Percentiles rank a stretch among this genome's conserved stretches.
Evolutionary conservation across 192 early-diverging fungal genomes (phyloP).

Genomic region (Backusella morwellensis): DNA sequence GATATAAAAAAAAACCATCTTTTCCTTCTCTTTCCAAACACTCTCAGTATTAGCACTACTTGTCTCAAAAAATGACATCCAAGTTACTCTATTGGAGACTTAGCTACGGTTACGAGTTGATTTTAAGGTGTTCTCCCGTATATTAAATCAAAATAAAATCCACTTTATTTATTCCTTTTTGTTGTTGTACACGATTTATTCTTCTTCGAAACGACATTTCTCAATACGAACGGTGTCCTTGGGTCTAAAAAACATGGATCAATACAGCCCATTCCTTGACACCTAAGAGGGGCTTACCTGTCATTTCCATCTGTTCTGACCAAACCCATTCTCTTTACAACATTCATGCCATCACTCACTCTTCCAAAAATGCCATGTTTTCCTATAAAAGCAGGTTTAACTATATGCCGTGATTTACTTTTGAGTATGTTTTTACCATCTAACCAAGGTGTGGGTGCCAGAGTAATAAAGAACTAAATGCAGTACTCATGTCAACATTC

Average conservation of each 20-base stretch:
- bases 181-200: background rate
- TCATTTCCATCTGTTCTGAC: conserved; percentile 59
- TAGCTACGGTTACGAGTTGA: background rate
- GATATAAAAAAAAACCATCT: too few species aligned
- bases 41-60: too few species aligned
- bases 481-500: too few species aligned
- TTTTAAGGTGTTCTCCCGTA: background rate
- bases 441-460: conserved; percentile 89
- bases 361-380: conserved; percentile 93
- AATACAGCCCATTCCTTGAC: background rate
- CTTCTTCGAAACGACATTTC: conserved; percentile 7
- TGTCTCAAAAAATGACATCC: too few species aligned
- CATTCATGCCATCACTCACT: conserved; percentile 73
- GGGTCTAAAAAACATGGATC: background rate
- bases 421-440: conserved; percentile 49
- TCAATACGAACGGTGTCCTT: conserved; percentile 22
- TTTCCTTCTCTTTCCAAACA: too few species aligned
- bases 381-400: conserved; percentile 36
- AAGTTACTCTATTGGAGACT: too few species aligned
- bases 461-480: conserved; percentile 76
- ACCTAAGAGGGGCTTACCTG: conserved; percentile 26
- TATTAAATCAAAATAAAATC: background rate
- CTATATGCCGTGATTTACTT: too few species aligned
- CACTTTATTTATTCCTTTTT: background rate
- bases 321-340: conserved; percentile 78